Evolutionary conservation across 768 basidiomycete species (phyloP).

Genomic region (button mushroom (Agaricus bisporus)): DNA sequence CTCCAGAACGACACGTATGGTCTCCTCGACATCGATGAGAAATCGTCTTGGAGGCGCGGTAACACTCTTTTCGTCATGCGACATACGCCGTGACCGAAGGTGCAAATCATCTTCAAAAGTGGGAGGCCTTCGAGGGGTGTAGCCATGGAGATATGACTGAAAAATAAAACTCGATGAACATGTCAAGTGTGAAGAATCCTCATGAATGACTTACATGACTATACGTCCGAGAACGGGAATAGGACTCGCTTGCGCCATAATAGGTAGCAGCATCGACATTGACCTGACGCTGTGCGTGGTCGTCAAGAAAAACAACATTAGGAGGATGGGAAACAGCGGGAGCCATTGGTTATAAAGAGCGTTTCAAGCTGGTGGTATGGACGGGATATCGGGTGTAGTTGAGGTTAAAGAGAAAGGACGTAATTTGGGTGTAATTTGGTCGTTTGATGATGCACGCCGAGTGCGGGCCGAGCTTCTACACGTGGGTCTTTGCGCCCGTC

Average conservation of each 20-base stretch:
- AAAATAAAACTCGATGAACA: slow-evolving; percentile 11
- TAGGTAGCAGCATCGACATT: slow-evolving; percentile 73
- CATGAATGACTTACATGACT: slow-evolving; percentile 58
- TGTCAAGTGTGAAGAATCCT: slow-evolving; percentile 11
- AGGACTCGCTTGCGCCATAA: slow-evolving; percentile 76
- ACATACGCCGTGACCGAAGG: slow-evolving; percentile 70
- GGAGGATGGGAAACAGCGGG: slow-evolving; percentile 61
- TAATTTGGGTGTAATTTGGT: background rate
- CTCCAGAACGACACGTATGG: slow-evolving; percentile 91
- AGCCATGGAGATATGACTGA: slow-evolving; percentile 68
- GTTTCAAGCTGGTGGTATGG: background rate
- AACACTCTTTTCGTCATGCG: slow-evolving; percentile 86
- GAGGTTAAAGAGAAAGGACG: slow-evolving; percentile 9
- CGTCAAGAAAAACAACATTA: slow-evolving; percentile 62
- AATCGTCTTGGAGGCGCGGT: slow-evolving; percentile 83
- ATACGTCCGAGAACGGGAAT: slow-evolving; percentile 82
- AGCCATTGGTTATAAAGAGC: slow-evolving; percentile 39
- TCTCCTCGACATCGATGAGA: slow-evolving; percentile 97
- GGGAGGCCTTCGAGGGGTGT: slow-evolving; percentile 63
- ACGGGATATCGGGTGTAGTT: slow-evolving; percentile 11
- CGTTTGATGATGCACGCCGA: background rate
- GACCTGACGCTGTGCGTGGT: slow-evolving; percentile 39
- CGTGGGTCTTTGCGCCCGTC: slow-evolving; percentile 7
- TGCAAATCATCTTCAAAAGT: slow-evolving; percentile 77
- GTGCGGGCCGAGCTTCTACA: slow-evolving; percentile 4